Conservation (phyloP, 768 basidiomycete species). For the Mycena amicta region DNA sequence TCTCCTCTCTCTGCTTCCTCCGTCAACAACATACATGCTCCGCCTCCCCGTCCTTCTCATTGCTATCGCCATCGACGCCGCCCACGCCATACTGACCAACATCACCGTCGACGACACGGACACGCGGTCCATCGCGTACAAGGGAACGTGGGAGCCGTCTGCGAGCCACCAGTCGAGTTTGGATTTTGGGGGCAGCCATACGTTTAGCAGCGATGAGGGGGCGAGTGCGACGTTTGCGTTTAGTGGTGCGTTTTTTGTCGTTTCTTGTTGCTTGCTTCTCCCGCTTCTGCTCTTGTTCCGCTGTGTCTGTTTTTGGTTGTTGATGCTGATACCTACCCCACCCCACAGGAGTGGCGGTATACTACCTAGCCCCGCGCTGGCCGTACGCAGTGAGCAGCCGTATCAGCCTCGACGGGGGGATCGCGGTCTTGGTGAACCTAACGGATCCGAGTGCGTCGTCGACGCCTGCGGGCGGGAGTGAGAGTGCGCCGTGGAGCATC, state of each 20-base stretch:
- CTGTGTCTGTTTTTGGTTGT: too few relatives aligned
- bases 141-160: constrained; percentile 11
- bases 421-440: neutral
- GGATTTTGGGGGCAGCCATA: constrained; percentile 36
- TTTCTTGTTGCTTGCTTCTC: too few relatives aligned
- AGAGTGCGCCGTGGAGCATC: neutral
- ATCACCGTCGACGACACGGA: constrained; percentile 16
- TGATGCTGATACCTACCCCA: too few relatives aligned
- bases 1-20: too few relatives aligned
- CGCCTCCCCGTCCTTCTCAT: too few relatives aligned
- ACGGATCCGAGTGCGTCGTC: neutral
- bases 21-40: too few relatives aligned
- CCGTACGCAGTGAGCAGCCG: neutral
- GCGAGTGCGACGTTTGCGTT: constrained; percentile 44
- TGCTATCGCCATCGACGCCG: too few relatives aligned
- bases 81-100: too few relatives aligned
- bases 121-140: neutral
- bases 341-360: neutral
- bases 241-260: constrained; percentile 40
- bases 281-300: too few relatives aligned
- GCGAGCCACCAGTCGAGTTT: constrained; percentile 23
- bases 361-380: neutral
- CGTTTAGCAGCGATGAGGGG: constrained; percentile 24
- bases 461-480: neutral
- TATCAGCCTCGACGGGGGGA: neutral